These are phyloP conservation scores for Paecilomyces formosus DNA, from an alignment of 2,329 filamentous ascomycete species.

Conservation along the genomic window DNA sequence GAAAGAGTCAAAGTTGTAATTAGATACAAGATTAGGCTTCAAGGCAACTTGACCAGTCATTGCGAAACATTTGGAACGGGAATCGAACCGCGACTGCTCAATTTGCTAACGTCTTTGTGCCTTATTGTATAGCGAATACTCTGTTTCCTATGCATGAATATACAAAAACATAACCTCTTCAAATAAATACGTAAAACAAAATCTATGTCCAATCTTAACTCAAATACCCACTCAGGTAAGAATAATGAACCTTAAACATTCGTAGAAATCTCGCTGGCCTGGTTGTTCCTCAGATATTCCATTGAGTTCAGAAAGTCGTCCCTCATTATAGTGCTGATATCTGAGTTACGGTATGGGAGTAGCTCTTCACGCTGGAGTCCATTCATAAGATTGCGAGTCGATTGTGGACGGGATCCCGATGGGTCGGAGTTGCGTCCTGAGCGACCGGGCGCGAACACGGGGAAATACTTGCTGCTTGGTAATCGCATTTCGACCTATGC, in stretches of 20 bases:
- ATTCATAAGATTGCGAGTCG: slow-evolving; percentile 12
- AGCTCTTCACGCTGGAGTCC: slow-evolving; percentile 26
- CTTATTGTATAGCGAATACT: not conserved
- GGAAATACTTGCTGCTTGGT: slow-evolving; percentile 14
- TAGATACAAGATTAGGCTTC: not conserved
- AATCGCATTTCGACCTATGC: slow-evolving; percentile 22
- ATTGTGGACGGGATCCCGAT: slow-evolving; percentile 8
- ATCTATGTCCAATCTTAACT: no score
- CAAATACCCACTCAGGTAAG: not conserved
- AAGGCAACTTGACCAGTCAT: no score
- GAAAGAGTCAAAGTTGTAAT: not conserved
- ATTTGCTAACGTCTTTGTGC: not conserved
- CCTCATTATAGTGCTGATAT: slow-evolving; percentile 26
- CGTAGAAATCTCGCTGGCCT: not conserved
- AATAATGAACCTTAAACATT: not conserved
- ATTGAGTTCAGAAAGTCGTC: slow-evolving; percentile 26
- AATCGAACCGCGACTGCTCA: not conserved
- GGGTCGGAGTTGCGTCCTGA: slow-evolving; percentile 8
- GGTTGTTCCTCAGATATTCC: slow-evolving; percentile 2
- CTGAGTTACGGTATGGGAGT: slow-evolving; percentile 30
- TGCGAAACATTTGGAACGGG: no score
- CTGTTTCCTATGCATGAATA: not conserved
- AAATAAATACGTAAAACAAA: not conserved
- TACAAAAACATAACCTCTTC: not conserved
- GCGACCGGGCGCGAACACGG: slow-evolving; percentile 25